A percentile compares a stretch with the other conserved stretches of the same genome.
These are phyloP conservation scores for Penicillium brasilianum DNA, from an alignment of 2,329 filamentous ascomycete species.

Conservation along the genomic window DNA sequence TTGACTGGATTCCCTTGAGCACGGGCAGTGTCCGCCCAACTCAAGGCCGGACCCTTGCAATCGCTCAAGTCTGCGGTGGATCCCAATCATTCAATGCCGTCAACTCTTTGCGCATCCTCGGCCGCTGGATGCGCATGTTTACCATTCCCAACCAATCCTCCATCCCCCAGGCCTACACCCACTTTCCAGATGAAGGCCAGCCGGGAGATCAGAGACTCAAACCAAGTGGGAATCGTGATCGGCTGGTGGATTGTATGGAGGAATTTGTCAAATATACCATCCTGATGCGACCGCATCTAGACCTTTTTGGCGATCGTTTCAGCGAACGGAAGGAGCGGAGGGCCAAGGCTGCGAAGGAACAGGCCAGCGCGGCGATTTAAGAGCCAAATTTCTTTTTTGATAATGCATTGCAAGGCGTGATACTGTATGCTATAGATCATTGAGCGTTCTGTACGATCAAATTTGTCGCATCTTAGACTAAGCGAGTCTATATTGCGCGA, in stretches of 20 bases:
- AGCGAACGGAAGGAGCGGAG: slow-evolving; percentile 59
- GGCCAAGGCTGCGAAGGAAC: slow-evolving; percentile 26
- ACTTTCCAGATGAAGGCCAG: slow-evolving; percentile 60
- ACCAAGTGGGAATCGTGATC: slow-evolving; percentile 62
- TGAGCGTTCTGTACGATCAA: background rate
- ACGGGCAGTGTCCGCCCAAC: slow-evolving; percentile 68
- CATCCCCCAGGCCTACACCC: slow-evolving; percentile 66
- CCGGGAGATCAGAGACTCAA: slow-evolving; percentile 57
- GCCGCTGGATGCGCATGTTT: slow-evolving; percentile 74
- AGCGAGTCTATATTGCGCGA: background rate
- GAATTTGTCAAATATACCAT: slow-evolving; percentile 73
- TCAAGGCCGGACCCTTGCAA: slow-evolving; percentile 66
- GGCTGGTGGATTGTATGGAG: slow-evolving; percentile 70
- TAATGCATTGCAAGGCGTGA: background rate
- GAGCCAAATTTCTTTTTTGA: background rate
- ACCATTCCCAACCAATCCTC: slow-evolving; percentile 69
- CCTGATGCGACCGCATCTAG: slow-evolving; percentile 66
- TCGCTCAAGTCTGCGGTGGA: slow-evolving; percentile 68
- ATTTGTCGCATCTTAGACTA: background rate
- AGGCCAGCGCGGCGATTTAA: background rate
- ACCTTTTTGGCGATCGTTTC: slow-evolving; percentile 65
- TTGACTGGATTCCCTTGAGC: slow-evolving; percentile 70
- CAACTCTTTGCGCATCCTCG: slow-evolving; percentile 67
- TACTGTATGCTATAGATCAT: background rate
- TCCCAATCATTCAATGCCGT: slow-evolving; percentile 72